Conservation (phyloP, 768 basidiomycete genomes). For the Suillus subaureus region DNA sequence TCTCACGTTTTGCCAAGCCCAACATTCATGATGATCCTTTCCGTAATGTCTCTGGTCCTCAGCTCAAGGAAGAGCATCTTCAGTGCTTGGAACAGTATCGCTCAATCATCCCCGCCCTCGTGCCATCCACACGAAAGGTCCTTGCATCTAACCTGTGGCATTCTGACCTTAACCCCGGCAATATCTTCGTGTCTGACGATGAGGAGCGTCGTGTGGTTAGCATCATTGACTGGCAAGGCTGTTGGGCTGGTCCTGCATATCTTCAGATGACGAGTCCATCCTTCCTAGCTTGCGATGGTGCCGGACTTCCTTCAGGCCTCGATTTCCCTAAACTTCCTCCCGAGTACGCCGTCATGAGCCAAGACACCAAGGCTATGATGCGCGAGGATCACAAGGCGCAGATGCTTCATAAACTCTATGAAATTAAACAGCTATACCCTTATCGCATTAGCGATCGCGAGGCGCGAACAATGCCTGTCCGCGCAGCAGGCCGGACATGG, state of each 20-base stretch:
- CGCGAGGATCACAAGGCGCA: constrained; percentile 16
- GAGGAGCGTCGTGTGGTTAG: constrained; percentile 20
- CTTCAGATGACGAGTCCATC: constrained; percentile 18
- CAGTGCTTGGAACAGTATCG: constrained; percentile 22
- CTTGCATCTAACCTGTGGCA: constrained; percentile 31
- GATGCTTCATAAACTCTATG: constrained; percentile 20
- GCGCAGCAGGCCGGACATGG: constrained; percentile 20
- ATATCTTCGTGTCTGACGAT: constrained; percentile 26
- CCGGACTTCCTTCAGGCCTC: constrained; percentile 12
- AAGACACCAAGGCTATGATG: constrained; percentile 11
- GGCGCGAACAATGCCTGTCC: constrained; percentile 17
- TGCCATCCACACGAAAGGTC: constrained; percentile 22
- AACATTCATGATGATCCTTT: constrained; percentile 21
- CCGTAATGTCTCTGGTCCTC: constrained; percentile 18
- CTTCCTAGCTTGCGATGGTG: constrained; percentile 12
- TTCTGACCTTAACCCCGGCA: constrained; percentile 28
- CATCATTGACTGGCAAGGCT: constrained; percentile 35
- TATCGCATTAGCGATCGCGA: constrained; percentile 16
- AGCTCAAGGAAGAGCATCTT: constrained; percentile 22
- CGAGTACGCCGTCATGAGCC: constrained; percentile 16
- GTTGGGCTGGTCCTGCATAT: constrained; percentile 19
- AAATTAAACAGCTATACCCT: constrained; percentile 20
- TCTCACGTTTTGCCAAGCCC: constrained; percentile 13
- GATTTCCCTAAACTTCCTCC: constrained; percentile 18
- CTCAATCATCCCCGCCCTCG: constrained; percentile 26